Evolutionary conservation across 352 stramenopile species (phyloP).

Genomic region (Thraustochytrium striatum): DNA sequence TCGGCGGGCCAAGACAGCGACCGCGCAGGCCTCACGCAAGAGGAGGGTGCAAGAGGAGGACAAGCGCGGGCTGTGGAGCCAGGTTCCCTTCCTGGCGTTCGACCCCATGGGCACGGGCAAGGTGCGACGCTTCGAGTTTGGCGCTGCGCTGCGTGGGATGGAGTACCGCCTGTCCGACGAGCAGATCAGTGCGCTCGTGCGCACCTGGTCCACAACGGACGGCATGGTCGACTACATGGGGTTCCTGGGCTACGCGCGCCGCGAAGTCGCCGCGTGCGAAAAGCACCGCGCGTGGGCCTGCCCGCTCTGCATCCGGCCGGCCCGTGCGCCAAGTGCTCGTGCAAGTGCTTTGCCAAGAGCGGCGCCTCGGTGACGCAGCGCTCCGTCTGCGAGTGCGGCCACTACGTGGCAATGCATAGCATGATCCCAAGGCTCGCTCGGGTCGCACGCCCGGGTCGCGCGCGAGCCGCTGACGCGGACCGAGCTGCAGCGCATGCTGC

Average conservation of each 20-base stretch:
- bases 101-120: constrained; percentile 11
- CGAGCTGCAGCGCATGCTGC: constrained; percentile 34
- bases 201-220: constrained; percentile 6
- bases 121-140: constrained; percentile 36
- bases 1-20: background rate
- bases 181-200: background rate
- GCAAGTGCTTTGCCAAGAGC: background rate
- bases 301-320: constrained; percentile 14
- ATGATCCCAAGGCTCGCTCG: constrained; percentile 19
- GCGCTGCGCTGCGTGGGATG: constrained; percentile 22
- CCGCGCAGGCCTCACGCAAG: background rate
- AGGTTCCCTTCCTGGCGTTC: constrained; percentile 38
- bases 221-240: constrained; percentile 19
- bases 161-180: constrained; percentile 20
- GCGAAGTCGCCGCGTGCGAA: constrained; percentile 23
- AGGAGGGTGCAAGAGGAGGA: background rate
- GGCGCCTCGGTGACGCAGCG: background rate
- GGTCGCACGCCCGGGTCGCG: background rate
- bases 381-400: constrained; percentile 17
- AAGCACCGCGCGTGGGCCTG: constrained; percentile 42
- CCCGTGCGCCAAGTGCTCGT: constrained; percentile 37
- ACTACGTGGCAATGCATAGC: constrained; percentile 48
- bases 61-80: constrained; percentile 11
- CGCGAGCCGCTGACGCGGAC: background rate
- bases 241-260: constrained; percentile 24